A percentile compares a stretch with the other conserved stretches of the same genome.
Conservation (phyloP, 164 flowering plant genomes). For the Nymphaea thermarum region DNA sequence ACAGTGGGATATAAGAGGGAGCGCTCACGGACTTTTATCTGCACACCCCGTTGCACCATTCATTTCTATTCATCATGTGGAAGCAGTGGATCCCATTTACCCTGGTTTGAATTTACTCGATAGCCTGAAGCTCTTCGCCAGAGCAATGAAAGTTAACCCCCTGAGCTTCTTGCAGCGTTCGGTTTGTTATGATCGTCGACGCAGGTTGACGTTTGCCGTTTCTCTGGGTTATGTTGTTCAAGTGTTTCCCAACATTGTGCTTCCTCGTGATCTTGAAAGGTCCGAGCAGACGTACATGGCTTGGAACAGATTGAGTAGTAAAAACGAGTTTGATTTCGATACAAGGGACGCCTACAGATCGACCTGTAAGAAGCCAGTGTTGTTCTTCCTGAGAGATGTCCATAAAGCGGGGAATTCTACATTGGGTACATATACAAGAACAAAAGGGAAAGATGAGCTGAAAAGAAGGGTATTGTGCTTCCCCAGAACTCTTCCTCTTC, state of each 20-base stretch:
- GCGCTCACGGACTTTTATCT: constrained; percentile 43
- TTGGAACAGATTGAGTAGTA: constrained; percentile 35
- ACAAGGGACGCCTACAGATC: constrained; percentile 30
- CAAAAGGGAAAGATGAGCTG: constrained; percentile 26
- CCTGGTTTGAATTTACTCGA: constrained; percentile 41
- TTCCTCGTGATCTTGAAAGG: constrained; percentile 45
- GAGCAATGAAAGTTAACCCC: constrained; percentile 37
- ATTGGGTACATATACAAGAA: constrained; percentile 30
- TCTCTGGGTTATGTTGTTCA: constrained; percentile 55
- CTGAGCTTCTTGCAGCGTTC: constrained; percentile 46
- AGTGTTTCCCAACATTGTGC: constrained; percentile 45
- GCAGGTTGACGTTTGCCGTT: constrained; percentile 32
- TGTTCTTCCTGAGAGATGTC: constrained; percentile 40
- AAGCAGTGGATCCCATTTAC: constrained; percentile 46
- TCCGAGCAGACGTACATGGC: constrained; percentile 49
- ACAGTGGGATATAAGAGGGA: constrained; percentile 59
- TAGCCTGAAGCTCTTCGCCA: constrained; percentile 34
- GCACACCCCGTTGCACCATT: constrained; percentile 59
- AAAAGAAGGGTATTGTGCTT: constrained; percentile 51
- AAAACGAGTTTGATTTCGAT: constrained; percentile 52
- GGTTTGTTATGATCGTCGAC: constrained; percentile 38
- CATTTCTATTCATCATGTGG: constrained; percentile 52
- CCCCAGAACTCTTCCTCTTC: constrained; percentile 31
- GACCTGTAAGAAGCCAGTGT: constrained; percentile 41
- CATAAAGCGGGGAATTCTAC: constrained; percentile 28